These are phyloP conservation scores for Elaeagnus macrophylla DNA, from an alignment of 306 rosid species.

Conservation along the genomic window DNA sequence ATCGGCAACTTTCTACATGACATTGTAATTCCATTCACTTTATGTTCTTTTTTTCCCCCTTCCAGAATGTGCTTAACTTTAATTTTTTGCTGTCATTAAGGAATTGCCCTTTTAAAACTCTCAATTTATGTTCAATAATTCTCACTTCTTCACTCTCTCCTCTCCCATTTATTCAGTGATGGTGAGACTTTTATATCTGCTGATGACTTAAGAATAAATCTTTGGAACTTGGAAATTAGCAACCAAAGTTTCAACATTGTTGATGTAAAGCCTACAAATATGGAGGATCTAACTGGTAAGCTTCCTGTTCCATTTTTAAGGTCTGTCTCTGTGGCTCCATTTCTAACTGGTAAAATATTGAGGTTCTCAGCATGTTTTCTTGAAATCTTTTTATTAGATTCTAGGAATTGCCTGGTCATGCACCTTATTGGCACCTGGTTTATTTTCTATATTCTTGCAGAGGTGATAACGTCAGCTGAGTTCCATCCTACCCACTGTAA, in stretches of 20 bases:
- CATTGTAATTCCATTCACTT: too few relatives aligned
- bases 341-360: neutral
- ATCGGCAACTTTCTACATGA: too few relatives aligned
- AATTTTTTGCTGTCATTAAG: slow-evolving; percentile 6
- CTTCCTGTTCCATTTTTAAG: slow-evolving; percentile 8
- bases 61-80: slow-evolving; percentile 1
- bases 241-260: slow-evolving; percentile 61
- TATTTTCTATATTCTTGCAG: slow-evolving; percentile 27
- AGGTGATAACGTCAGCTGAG: slow-evolving; percentile 67
- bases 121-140: too few relatives aligned
- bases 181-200: slow-evolving; percentile 70
- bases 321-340: slow-evolving; percentile 8
- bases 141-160: too few relatives aligned
- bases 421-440: neutral
- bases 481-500: slow-evolving; percentile 74
- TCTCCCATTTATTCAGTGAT: slow-evolving; percentile 40
- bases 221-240: slow-evolving; percentile 67
- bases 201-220: slow-evolving; percentile 64
- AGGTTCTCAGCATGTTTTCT: too few relatives aligned
- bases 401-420: too few relatives aligned
- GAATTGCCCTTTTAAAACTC: neutral
- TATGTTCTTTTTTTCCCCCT: neutral
- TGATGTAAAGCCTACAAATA: slow-evolving; percentile 58
- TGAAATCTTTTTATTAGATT: too few relatives aligned
- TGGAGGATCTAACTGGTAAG: slow-evolving; percentile 64